A percentile compares a stretch with the other conserved stretches of the same genome.
Evolutionary conservation across 1,284 basidiomycete genomes (phyloP).

Genomic region (Rhodotorula sp.): DNA sequence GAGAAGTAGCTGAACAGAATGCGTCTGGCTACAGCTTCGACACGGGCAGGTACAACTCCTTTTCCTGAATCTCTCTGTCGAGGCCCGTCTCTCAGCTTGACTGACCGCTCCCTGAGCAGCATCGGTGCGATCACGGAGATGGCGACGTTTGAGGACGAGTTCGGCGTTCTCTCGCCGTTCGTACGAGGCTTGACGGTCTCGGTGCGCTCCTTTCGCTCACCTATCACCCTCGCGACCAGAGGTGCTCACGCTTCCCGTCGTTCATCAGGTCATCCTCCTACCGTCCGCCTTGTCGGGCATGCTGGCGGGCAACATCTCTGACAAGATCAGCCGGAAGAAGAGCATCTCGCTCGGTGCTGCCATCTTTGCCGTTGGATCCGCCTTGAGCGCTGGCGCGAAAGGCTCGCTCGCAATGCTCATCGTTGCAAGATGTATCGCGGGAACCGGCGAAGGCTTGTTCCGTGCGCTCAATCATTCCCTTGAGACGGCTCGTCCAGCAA

Average conservation of each 20-base stretch:
- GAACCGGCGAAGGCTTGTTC: conserved; percentile 46
- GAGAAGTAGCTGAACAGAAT: background rate
- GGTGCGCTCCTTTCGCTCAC: background rate
- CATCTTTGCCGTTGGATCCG: conserved; percentile 53
- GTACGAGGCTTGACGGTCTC: conserved; percentile 53
- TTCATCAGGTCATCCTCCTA: conserved; percentile 52
- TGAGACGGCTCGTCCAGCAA: background rate
- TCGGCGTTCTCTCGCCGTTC: conserved; percentile 46
- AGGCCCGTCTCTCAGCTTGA: background rate
- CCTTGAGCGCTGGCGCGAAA: conserved; percentile 22
- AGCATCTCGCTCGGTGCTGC: conserved; percentile 54
- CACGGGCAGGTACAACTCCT: conserved; percentile 47
- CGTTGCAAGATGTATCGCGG: conserved; percentile 56
- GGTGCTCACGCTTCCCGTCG: too few relatives aligned
- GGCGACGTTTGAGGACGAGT: conserved; percentile 52
- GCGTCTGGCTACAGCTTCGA: background rate
- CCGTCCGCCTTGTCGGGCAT: conserved; percentile 55
- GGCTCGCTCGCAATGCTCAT: conserved; percentile 51
- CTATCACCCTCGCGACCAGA: background rate
- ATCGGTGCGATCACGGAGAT: conserved; percentile 57
- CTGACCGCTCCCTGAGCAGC: background rate
- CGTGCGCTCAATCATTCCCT: background rate
- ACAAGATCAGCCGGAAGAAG: conserved; percentile 56
- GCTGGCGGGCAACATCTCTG: conserved; percentile 55
- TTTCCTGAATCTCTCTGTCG: too few relatives aligned